Evolutionary conservation across 1,284 basidiomycete genomes (phyloP).

Genomic region (Cystobasidium sp.): DNA sequence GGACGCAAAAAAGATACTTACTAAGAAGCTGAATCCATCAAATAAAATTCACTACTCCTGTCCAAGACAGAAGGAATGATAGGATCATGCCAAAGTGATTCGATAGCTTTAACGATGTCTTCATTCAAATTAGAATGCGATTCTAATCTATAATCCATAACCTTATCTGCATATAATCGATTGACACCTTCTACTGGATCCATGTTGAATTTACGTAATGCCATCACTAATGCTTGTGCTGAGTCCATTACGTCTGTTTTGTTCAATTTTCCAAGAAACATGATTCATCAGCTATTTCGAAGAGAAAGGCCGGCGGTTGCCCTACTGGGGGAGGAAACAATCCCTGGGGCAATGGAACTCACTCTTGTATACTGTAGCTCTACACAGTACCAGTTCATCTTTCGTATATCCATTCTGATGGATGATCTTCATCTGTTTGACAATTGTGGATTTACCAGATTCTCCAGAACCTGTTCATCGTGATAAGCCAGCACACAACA

Average conservation of each 20-base stretch:
- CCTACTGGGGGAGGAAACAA: not conserved
- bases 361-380: constrained; percentile 67
- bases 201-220: constrained; percentile 86
- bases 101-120: constrained; percentile 56
- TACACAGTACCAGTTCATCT: constrained; percentile 78
- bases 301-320: not conserved
- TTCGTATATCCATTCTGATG: constrained; percentile 88
- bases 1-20: constrained; percentile 59
- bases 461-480: constrained; percentile 81
- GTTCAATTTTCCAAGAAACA: not conserved
- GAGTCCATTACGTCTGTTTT: constrained; percentile 72
- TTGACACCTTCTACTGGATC: constrained; percentile 80
- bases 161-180: constrained; percentile 62
- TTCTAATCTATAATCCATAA: constrained; percentile 61
- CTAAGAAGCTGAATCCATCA: constrained; percentile 96
- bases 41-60: constrained; percentile 83
- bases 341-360: constrained; percentile 1
- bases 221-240: constrained; percentile 83
- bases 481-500: too few relatives aligned
- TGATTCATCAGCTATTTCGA: not conserved
- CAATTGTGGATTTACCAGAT: constrained; percentile 93
- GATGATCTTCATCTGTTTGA: constrained; percentile 99
- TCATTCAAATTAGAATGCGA: constrained; percentile 52
- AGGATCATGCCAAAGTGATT: constrained; percentile 80
- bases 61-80: constrained; percentile 86